Percentiles rank a stretch among this genome's conserved stretches.
phyloP scores from a whole-genome alignment of 148 eudicot species.

The Fagopyrum homotropicum region DNA sequence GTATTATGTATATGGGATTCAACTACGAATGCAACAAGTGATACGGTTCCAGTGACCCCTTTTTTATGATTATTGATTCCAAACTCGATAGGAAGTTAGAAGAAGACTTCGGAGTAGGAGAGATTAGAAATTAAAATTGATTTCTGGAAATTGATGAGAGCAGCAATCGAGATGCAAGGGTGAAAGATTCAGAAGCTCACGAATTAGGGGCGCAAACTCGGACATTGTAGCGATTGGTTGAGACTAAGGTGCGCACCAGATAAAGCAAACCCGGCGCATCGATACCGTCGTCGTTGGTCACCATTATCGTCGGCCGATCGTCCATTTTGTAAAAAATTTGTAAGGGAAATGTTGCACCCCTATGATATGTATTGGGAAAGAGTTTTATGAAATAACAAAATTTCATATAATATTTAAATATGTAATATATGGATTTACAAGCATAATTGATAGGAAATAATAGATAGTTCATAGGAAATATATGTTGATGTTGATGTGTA shows the following conservation, averaged over 20 bases:
- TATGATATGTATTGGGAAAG: background rate
- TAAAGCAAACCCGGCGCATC: constrained; percentile 78
- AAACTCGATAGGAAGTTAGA: background rate
- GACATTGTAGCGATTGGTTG: constrained; percentile 49
- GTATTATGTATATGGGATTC: background rate
- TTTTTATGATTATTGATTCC: background rate
- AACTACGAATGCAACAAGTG: background rate
- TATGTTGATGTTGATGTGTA: too few relatives aligned
- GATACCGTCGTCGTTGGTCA: constrained; percentile 93
- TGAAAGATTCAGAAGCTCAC: constrained; percentile 26
- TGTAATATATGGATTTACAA: too few relatives aligned
- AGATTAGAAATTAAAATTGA: background rate
- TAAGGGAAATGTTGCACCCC: background rate
- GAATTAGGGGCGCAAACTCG: constrained; percentile 87
- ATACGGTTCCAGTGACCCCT: background rate
- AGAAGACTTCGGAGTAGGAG: background rate
- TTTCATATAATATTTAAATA: too few relatives aligned
- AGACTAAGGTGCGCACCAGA: constrained; percentile 59
- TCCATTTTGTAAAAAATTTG: constrained; percentile 24
- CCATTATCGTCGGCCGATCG: constrained; percentile 54
- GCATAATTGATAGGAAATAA: too few relatives aligned
- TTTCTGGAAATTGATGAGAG: background rate
- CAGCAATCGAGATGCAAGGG: background rate
- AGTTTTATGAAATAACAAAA: too few relatives aligned
- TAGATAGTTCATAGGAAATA: too few relatives aligned